Conservation (phyloP, 192 early-diverging fungal genomes). For the Coemansia sp. region DNA sequence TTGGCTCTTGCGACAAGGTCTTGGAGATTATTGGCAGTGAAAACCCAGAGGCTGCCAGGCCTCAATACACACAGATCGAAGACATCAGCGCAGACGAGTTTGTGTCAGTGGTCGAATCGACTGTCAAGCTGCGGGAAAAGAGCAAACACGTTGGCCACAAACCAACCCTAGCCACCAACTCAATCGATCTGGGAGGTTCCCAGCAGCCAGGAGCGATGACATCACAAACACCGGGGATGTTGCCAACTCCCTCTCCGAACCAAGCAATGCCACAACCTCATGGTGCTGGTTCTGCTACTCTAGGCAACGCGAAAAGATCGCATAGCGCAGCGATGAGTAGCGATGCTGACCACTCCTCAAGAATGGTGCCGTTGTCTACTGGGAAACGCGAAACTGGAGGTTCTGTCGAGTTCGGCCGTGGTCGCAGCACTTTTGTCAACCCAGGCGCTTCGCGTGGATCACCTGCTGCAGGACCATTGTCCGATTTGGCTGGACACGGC, state of each 20-base stretch:
- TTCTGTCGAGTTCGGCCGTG: background rate
- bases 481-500: background rate
- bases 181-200: background rate
- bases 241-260: background rate
- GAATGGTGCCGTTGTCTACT: background rate
- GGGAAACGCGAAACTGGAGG: constrained; percentile 4
- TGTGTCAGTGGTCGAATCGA: constrained; percentile 10
- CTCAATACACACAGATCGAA: constrained; percentile 13
- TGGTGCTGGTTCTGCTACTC: background rate
- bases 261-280: background rate
- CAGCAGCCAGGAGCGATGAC: background rate
- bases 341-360: background rate
- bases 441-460: constrained; percentile 2
- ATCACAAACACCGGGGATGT: too few species aligned
- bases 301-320: constrained; percentile 13
- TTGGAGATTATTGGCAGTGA: constrained; percentile 2
- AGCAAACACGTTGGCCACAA: background rate
- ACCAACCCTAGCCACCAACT: background rate
- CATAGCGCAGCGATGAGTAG: constrained; percentile 4
- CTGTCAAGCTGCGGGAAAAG: background rate
- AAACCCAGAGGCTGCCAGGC: background rate
- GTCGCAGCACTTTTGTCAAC: background rate
- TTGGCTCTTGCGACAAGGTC: constrained; percentile 28
- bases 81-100: constrained; percentile 1
- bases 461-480: background rate